Evolutionary conservation across 1,139 yeast species (phyloP), one percentile per base, ranked within the genome.

Genomic region (Hyphopichia fennica): DNA sequence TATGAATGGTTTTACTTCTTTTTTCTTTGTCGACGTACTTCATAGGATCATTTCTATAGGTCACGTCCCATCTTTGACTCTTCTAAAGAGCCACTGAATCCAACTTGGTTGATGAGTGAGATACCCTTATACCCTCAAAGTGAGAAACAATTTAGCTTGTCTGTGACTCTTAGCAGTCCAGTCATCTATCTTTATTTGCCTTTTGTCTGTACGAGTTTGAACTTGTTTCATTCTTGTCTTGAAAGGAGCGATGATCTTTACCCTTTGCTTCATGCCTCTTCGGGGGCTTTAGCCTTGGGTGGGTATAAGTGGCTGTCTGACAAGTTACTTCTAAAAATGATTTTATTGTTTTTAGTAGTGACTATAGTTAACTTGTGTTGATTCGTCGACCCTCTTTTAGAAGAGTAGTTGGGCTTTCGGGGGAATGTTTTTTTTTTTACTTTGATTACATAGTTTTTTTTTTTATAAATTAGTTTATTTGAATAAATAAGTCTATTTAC

Each of bases 31-130:
- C 76, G 76, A 69, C 77, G 75, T 72, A 73, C 75, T 70, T 71
- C 76, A 71, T 89, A 88, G 97, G 97, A 90, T 91, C 98, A 91
- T 91, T 90, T 91, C 97, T 91, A 91, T 91, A 89, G 96, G 87
- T 84, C 85, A 87, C 96, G 95, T 88, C 96, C 87, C 95, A 33
- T 87, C 95, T 87, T 84, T 88, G 95, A 85, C 95, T 88, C 95
- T 87, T 86, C 90, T 82, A 83, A 89, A 84, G 95, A 90, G 97
- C 96, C 96, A 89, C 95, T 87, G 95, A 87, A 86, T 87, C 96
- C 96, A 90, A 88, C 96, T 87, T 87, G 95, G 96, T 84, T 85
- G 95, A 90, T 89, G 96, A 87, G 96, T 77, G 77, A 77, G 85
- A 84, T 84, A 85, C 96, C 96, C 87, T 84, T 82, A 80, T 79